Evolutionary conservation across 2,329 filamentous ascomycete species (phyloP).

Genomic region (Emmonsia crescens): DNA sequence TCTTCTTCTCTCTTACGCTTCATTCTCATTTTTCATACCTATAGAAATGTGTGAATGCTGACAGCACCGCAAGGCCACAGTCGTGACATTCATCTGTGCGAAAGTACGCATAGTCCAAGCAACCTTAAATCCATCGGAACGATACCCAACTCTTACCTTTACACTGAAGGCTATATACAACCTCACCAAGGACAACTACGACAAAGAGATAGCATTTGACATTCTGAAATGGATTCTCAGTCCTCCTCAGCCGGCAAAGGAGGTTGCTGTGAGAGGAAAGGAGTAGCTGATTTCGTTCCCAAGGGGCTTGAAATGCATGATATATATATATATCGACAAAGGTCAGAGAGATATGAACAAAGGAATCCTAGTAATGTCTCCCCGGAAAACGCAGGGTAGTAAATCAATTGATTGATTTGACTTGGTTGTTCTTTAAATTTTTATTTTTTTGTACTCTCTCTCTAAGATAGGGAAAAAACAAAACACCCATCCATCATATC

Average conservation of each 20-base stretch:
- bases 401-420: no score
- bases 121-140: conserved; percentile 8
- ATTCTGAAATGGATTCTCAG: conserved; percentile 12
- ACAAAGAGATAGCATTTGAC: conserved; percentile 7
- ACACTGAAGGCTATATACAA: conserved; percentile 10
- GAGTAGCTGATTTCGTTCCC: no score
- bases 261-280: conserved; percentile 6
- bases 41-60: not conserved
- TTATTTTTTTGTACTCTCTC: no score
- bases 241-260: conserved; percentile 8
- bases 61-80: conserved; percentile 7
- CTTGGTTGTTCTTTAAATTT: no score
- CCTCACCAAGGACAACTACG: conserved; percentile 6
- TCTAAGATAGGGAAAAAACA: not conserved
- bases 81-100: conserved; percentile 8
- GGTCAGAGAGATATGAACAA: no score
- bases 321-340: no score
- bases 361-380: no score
- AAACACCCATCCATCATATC: not conserved
- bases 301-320: no score
- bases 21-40: not conserved
- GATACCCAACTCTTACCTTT: conserved; percentile 4
- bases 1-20: not conserved
- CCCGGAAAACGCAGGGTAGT: no score
- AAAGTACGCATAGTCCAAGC: conserved; percentile 6